These are phyloP conservation scores for Sclerotinia sclerotiorum DNA, from an alignment of 2,329 filamentous ascomycete species.

Conservation along the genomic window DNA sequence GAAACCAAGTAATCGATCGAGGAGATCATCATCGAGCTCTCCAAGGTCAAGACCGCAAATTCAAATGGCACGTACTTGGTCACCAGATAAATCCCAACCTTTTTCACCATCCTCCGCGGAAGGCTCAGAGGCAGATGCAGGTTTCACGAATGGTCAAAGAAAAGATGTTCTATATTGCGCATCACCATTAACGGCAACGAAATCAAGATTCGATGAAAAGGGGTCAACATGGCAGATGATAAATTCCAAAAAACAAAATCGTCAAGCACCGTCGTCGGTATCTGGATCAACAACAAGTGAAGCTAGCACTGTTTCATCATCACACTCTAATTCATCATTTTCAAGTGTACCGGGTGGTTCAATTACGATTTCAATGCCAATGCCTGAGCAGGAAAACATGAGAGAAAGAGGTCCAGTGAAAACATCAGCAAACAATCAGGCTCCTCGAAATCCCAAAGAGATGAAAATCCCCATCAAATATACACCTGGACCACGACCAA, in stretches of 20 bases:
- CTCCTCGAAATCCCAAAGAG: not conserved
- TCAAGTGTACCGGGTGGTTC: constrained; percentile 1
- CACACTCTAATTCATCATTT: constrained; percentile 26
- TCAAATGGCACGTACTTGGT: constrained; percentile 26
- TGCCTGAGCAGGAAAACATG: not conserved
- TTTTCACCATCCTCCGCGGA: constrained; percentile 29
- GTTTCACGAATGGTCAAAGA: not conserved
- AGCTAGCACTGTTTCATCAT: constrained; percentile 26
- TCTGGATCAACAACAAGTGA: constrained; percentile 26
- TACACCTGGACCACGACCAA: constrained; percentile 9
- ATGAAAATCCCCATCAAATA: constrained; percentile 8
- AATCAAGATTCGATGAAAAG: constrained; percentile 26
- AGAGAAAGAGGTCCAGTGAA: not conserved
- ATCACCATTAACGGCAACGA: constrained; percentile 25
- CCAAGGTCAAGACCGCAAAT: constrained; percentile 16
- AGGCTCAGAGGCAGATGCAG: constrained; percentile 23
- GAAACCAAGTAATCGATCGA: not conserved
- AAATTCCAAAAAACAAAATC: constrained; percentile 20
- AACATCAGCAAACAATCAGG: not conserved
- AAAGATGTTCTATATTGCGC: not conserved
- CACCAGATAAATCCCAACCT: constrained; percentile 32
- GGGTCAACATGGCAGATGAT: constrained; percentile 37
- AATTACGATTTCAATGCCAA: not conserved
- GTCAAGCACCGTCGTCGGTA: constrained; percentile 22
- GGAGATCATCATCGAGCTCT: constrained; percentile 16